Percentiles rank a stretch among this genome's conserved stretches.
phyloP scores from a whole-genome alignment of 1,284 basidiomycete genomes.

The Trichosporon ovoides region DNA sequence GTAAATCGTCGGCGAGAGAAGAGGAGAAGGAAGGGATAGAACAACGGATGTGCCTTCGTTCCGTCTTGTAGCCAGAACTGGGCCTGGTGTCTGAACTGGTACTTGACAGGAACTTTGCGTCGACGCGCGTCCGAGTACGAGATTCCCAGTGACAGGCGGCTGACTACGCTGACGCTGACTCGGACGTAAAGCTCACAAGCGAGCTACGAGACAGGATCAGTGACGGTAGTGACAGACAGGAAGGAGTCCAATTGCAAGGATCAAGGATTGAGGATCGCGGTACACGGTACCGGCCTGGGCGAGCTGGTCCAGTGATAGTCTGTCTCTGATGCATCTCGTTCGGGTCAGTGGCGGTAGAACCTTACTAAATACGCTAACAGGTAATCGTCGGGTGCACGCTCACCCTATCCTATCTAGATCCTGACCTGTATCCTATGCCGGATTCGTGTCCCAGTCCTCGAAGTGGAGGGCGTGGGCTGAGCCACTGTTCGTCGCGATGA shows the following conservation, averaged over 20 bases:
- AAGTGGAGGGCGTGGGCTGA: not conserved
- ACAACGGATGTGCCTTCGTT: not conserved
- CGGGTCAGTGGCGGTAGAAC: conserved; percentile 1
- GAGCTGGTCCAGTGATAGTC: not conserved
- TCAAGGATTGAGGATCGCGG: not conserved
- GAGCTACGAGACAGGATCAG: not conserved
- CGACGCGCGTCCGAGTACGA: not conserved
- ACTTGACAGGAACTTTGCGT: too few relatives aligned
- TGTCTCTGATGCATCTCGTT: not conserved
- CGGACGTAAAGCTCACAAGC: not conserved
- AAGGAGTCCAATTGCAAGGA: not conserved
- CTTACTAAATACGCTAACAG: not conserved
- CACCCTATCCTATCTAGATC: not conserved
- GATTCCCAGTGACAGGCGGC: not conserved
- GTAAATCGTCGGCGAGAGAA: too few relatives aligned
- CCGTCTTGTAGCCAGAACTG: not conserved
- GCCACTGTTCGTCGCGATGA: not conserved
- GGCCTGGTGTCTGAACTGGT: not conserved
- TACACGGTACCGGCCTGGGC: not conserved
- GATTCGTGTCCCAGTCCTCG: too few relatives aligned
- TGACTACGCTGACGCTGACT: not conserved
- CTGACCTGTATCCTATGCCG: not conserved
- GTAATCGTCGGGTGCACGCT: not conserved
- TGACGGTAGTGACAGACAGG: not conserved
- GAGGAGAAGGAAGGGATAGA: not conserved